Evolutionary conservation across 805 yeast genomes (phyloP).

Genomic region (Wickerhamiella azymoides): DNA sequence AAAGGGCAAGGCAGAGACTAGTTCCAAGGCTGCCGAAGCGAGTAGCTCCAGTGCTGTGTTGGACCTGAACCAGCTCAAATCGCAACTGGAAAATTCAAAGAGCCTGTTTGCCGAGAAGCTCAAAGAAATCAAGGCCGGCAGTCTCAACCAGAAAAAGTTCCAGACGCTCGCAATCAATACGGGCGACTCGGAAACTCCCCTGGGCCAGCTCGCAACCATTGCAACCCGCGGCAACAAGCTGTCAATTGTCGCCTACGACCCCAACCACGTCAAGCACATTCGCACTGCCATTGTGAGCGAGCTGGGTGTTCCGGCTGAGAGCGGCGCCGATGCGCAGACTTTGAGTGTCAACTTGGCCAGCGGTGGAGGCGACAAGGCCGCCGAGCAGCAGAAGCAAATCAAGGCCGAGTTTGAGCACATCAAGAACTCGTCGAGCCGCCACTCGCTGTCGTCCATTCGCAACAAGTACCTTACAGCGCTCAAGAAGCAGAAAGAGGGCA

Average conservation of each 20-base stretch:
- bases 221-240: slow-evolving; percentile 27
- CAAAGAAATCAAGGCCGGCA: slow-evolving; percentile 55
- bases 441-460: slow-evolving; percentile 45
- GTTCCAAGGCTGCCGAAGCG: slow-evolving; percentile 8
- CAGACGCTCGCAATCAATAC: slow-evolving; percentile 41
- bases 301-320: slow-evolving; percentile 72
- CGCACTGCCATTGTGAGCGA: slow-evolving; percentile 55
- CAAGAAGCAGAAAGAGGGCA: slow-evolving; percentile 37
- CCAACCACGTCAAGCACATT: slow-evolving; percentile 52
- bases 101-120: slow-evolving; percentile 41
- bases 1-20: background rate
- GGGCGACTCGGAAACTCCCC: slow-evolving; percentile 35
- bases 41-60: slow-evolving; percentile 14
- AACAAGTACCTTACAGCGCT: slow-evolving; percentile 42
- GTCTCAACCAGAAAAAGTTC: slow-evolving; percentile 51
- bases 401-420: slow-evolving; percentile 54
- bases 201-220: slow-evolving; percentile 31
- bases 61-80: slow-evolving; percentile 28
- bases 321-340: slow-evolving; percentile 57
- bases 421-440: slow-evolving; percentile 36
- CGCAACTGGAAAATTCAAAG: slow-evolving; percentile 35
- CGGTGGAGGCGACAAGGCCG: slow-evolving; percentile 53
- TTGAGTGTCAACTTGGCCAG: slow-evolving; percentile 63
- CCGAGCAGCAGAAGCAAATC: slow-evolving; percentile 39
- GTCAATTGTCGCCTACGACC: slow-evolving; percentile 73